Base-by-base conservation (phyloP, 163 green algal genomes). In the Coccomyxa subellipsoidea region DNA sequence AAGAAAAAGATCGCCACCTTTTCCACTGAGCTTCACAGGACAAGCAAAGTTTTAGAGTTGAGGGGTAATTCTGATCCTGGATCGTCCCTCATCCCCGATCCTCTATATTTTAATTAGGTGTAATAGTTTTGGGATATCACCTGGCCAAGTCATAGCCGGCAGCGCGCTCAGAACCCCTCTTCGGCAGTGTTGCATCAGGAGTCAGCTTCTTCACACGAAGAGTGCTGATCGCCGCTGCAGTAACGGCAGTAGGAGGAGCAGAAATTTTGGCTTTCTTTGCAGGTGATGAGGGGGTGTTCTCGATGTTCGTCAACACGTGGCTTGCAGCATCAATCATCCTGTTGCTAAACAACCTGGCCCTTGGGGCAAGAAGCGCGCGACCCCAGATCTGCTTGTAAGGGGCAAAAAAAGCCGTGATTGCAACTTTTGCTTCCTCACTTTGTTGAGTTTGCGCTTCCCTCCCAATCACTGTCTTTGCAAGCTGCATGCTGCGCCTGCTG, bases 111-210 rank as follows among this genome's bases (percentile, higher is more conserved):
- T n/a, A n/a, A n/a, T n/a, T n/a, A n/a, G n/a, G n/a, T n/a, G n/a
- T n/a, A n/a, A n/a, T n/a, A n/a, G n/a, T n/a, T n/a, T n/a, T n/a
- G n/a, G n/a, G 7, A 80, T 54, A 36, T 18, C 37, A 69, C 94
- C 92, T 97, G 54, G 93, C 85, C 6, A 99, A 87, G 76, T 99
- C 96, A 84, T 99, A 99, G 38, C 97, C 97, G 7, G 97, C 97
- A 32, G 97, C 96, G 0, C 87, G 83, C 0, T 86, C 80, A 0
- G 93, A 98, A 25, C 97, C 97, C 12, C 97, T 91, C 73, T 86
- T 92, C 0, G 97, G 97, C n/a, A 98, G 54, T 25, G 83, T 90
- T 0, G 97, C 97, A 36, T 94, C 79, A 59, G 96, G 90, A 18
- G 84, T 91, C 0, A 99, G 86, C 75, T 92, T 94, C 87, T 98